Evolutionary conservation across 495 filamentous ascomycete species (phyloP).

Genomic region (Lichenothelia convexa): DNA sequence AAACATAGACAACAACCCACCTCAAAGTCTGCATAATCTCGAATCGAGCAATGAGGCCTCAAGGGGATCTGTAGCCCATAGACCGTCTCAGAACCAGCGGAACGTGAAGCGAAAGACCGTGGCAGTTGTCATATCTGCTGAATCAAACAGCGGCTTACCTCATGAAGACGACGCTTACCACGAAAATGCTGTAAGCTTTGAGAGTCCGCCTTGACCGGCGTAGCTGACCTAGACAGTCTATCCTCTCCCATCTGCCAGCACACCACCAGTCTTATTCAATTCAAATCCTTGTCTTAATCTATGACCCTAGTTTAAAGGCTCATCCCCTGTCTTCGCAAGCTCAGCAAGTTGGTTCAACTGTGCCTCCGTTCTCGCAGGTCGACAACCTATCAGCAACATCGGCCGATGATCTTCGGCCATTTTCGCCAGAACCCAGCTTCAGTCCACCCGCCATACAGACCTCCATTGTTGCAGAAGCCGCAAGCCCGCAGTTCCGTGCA

Average conservation of each 20-base stretch:
- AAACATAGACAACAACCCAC: too few species aligned
- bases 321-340: conserved; percentile 26
- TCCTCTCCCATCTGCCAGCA: conserved; percentile 71
- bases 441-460: conserved; percentile 6
- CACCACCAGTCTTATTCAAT: conserved; percentile 47
- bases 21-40: too few species aligned
- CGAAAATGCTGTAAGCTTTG: too few species aligned
- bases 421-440: conserved; percentile 24
- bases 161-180: conserved; percentile 41
- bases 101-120: conserved; percentile 72
- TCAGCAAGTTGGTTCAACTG: too few species aligned
- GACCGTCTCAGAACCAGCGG: too few species aligned
- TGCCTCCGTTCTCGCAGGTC: too few species aligned
- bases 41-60: too few species aligned
- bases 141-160: conserved; percentile 30
- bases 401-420: conserved; percentile 32
- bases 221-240: conserved; percentile 37
- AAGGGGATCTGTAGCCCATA: too few species aligned
- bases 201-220: too few species aligned
- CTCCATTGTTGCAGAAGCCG: conserved; percentile 17
- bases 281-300: conserved; percentile 73
- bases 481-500: conserved; percentile 42
- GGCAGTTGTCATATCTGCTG: conserved; percentile 69
- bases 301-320: conserved; percentile 57
- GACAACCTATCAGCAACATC: too few species aligned